These are phyloP conservation scores for Tetrapisispora iriomotensis DNA, from an alignment of 805 yeast species.

Conservation along the genomic window DNA sequence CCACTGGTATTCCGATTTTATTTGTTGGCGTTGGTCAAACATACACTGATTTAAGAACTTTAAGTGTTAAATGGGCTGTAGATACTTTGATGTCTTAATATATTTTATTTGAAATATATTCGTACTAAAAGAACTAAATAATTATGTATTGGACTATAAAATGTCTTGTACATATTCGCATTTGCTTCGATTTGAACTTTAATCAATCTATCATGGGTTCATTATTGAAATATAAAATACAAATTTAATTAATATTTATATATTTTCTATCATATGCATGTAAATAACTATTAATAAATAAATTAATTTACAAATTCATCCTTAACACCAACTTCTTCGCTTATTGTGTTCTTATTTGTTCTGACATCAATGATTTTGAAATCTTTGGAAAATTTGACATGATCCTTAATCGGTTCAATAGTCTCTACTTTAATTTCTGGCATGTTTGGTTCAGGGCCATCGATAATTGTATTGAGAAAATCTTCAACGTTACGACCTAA, in stretches of 20 bases:
- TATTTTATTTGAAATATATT: no score
- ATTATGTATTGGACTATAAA: background rate
- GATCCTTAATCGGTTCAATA: conserved; percentile 41
- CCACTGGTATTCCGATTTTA: conserved; percentile 88
- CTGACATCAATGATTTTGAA: conserved; percentile 43
- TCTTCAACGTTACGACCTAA: conserved; percentile 39
- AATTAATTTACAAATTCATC: background rate
- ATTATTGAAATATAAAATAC: background rate
- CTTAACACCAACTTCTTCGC: background rate
- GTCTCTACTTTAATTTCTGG: conserved; percentile 65
- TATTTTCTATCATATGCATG: background rate
- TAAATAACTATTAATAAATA: background rate
- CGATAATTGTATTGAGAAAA: conserved; percentile 32
- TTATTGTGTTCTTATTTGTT: background rate
- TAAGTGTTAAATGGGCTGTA: conserved; percentile 90
- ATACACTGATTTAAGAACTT: conserved; percentile 82
- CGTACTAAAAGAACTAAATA: background rate
- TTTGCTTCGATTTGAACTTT: no score
- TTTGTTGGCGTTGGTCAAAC: conserved; percentile 97
- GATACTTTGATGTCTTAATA: conserved; percentile 59
- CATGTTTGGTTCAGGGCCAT: conserved; percentile 72
- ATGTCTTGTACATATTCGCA: no score
- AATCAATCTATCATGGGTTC: background rate
- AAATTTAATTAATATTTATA: background rate
- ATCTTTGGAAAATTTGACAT: conserved; percentile 53